These are phyloP conservation scores for Fusarium sp. DNA, from an alignment of 2,329 filamentous ascomycete genomes.

Conservation along the genomic window DNA sequence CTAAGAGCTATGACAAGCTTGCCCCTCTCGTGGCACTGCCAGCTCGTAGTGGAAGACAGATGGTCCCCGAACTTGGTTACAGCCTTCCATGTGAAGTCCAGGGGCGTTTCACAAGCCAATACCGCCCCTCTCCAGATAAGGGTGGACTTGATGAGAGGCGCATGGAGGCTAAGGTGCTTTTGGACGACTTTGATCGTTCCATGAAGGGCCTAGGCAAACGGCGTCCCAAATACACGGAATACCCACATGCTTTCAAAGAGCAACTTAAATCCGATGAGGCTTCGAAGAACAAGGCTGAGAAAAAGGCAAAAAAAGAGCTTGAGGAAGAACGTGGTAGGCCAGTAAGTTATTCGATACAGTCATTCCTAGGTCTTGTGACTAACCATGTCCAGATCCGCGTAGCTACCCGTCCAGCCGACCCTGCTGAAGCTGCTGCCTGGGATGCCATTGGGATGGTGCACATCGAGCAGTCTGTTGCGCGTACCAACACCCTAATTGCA, in stretches of 20 bases:
- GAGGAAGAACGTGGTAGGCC: constrained; percentile 56
- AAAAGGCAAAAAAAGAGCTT: constrained; percentile 57
- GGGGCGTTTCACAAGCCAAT: constrained; percentile 56
- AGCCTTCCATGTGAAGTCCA: constrained; percentile 59
- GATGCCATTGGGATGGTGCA: constrained; percentile 64
- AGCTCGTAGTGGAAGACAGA: constrained; percentile 52
- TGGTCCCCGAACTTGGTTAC: constrained; percentile 55
- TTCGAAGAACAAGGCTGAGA: constrained; percentile 59
- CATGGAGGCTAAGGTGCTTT: constrained; percentile 53
- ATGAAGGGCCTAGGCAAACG: constrained; percentile 58
- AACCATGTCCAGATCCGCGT: constrained; percentile 52
- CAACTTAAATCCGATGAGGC: constrained; percentile 61
- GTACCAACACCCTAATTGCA: constrained; percentile 56
- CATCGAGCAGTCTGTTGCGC: constrained; percentile 56
- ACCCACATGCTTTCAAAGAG: constrained; percentile 60
- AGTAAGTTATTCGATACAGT: constrained; percentile 43
- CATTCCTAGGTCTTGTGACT: background rate
- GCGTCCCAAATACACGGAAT: constrained; percentile 60
- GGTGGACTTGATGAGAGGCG: constrained; percentile 57
- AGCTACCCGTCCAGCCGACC: constrained; percentile 57
- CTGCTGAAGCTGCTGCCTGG: constrained; percentile 63
- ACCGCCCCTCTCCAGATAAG: constrained; percentile 55
- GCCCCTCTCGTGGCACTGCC: constrained; percentile 57
- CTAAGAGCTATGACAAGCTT: constrained; percentile 60
- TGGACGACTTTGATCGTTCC: constrained; percentile 56